These are phyloP conservation scores for Amoebophrya sp. DNA, from an alignment of 169 alveolate genomes.

Conservation along the genomic window DNA sequence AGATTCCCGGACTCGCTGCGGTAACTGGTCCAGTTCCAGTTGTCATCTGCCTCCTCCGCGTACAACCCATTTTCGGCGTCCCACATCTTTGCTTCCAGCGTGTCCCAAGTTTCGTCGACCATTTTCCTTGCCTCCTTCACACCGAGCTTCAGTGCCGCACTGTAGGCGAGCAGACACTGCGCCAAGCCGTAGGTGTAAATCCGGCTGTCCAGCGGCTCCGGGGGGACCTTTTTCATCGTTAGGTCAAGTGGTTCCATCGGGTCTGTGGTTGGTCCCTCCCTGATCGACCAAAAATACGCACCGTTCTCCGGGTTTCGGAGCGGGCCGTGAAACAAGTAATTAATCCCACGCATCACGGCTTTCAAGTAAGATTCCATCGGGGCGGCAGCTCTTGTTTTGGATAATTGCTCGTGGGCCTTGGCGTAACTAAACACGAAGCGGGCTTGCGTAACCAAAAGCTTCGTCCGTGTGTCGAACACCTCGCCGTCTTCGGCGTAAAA, in stretches of 20 bases:
- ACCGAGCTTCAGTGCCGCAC: neutral
- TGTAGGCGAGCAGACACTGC: neutral
- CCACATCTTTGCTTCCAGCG: neutral
- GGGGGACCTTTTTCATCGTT: no score
- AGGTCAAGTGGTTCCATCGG: neutral
- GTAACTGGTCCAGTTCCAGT: neutral
- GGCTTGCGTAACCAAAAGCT: neutral
- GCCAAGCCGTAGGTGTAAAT: neutral
- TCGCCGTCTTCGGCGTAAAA: neutral
- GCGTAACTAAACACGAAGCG: neutral
- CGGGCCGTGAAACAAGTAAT: neutral
- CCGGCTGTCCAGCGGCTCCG: no score
- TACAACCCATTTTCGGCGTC: neutral
- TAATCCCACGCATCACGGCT: neutral
- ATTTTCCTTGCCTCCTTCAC: neutral
- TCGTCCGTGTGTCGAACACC: neutral
- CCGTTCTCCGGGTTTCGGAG: neutral
- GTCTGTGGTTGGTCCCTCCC: neutral
- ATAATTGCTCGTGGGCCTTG: neutral
- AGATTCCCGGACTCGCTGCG: neutral
- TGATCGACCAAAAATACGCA: neutral
- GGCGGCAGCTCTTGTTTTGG: no score
- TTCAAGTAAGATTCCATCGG: neutral
- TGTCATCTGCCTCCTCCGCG: neutral
- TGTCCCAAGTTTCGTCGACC: neutral